Base-by-base conservation (phyloP, 805 yeast species). In the Wickerhamomyces canadensis region DNA sequence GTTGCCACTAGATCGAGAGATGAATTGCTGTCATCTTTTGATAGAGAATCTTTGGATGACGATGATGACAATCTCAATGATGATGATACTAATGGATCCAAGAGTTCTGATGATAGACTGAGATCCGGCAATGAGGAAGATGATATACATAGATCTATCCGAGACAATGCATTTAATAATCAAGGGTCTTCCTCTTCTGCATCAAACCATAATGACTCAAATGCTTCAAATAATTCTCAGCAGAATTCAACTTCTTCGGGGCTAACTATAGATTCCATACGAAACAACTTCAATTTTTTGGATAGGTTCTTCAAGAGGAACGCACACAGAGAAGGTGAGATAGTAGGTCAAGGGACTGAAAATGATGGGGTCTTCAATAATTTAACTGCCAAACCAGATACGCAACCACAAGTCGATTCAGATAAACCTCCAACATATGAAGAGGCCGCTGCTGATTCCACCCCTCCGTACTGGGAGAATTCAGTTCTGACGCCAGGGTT, bases 381-480 rank as follows among this genome's bases (percentile, higher is more conserved):
- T 59, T 59, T 93, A 49, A 75, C 84, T 50, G 98, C 98, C 3
- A 91, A 89, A 54, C 96, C 96, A 5, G 91, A 81, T 33, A 37
- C 54, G 2, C 45, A 49, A 17, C 47, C 52, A 9, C 49, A 42
- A 9, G 47, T 42, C 8, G 58, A 57, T 7, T 60, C 65, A 10
- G 89, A 82, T 42, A 66, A 66, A 23, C 81, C 85, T 16, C 98
- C 98, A 4, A 70, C 95, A 1, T 93, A 93, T 61, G 96, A 86
- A 39, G 98, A 89, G 55, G 98, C 96, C 0, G 86, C 96, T 0
- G 83, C 87, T 4, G 98, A 93, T 57, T 76, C 93, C 13, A 78
- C 94, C 0, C 98, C 98, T 1, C 95, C 96, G 27, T 93, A 93
- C 61, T 93, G 97, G 95, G 98, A 93, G 60, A 77, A 89, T 7